Base-by-base conservation (phyloP, 2,329 filamentous ascomycete genomes). In the Ophiocordyceps australis region DNA sequence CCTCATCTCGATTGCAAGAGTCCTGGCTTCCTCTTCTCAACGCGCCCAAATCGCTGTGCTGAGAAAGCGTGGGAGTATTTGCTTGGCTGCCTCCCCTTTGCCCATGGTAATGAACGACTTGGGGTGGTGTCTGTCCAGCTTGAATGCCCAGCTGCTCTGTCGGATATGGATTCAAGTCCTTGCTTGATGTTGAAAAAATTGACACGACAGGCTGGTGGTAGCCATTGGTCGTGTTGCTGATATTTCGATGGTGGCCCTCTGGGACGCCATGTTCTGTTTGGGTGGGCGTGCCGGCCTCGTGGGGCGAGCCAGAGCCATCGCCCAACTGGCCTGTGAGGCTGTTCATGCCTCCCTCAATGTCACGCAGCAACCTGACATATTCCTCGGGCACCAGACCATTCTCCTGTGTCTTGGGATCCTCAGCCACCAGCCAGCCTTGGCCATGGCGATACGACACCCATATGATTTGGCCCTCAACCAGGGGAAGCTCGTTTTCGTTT, bases 381-480 rank as follows among this genome's bases (percentile, higher is more conserved):
- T 91, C 85, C 50, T 98, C 89, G 0, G 89, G 89, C 2, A 98
- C 89, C 19, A 98, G 62, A 1, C 89, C 89, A 41, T 82, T 92
- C 53, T 98, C 89, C 36, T 72, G 82, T 1, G 83, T 94, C 49
- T 82, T 85, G 9, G 86, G 85, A 42, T 98, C 89, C 53, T 94
- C 81, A 4, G 89, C 89, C 14, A 98, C 89, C 26, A 98, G 63
- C 89, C 89, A 98, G 28, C 89, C 89, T 52, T 95, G 83, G 11
- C 86, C 86, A 45, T 95, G 85, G 22, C 89, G 69, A 49, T 95
- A 98, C 11, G 82, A 92, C 14, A 98, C 85, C 59, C 89, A 78
- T 29, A 98, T 93, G 30, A 94, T 81, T 44, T 98, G 89, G 5
- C 89, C 89, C 52, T 98, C 89, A 1, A 81, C 74, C 24, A 98